These are phyloP conservation scores for Colletotrichum cordylinicola DNA, from an alignment of 2,329 filamentous ascomycete genomes.

Conservation along the genomic window DNA sequence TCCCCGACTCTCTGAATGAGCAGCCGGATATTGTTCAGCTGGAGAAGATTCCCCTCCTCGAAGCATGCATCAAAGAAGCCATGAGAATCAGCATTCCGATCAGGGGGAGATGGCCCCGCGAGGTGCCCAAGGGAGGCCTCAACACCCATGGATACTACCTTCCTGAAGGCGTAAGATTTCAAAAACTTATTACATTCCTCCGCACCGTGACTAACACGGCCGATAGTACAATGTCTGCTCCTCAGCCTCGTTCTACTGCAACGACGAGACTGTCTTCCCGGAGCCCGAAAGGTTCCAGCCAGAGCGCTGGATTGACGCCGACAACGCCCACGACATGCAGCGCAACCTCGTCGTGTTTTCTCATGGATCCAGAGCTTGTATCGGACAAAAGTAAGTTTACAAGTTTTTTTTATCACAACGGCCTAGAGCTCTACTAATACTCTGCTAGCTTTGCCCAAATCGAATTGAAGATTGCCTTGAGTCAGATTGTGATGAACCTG, in stretches of 20 bases:
- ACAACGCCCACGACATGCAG: neutral
- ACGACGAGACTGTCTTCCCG: neutral
- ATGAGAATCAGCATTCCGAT: neutral
- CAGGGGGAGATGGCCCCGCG: neutral
- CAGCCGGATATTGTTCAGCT: neutral
- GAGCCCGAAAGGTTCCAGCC: neutral
- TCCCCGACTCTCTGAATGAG: neutral
- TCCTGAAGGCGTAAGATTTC: neutral
- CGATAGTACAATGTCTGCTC: neutral
- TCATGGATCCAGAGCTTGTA: neutral
- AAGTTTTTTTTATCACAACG: neutral
- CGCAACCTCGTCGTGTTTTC: neutral
- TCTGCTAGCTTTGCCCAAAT: neutral
- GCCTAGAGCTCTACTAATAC: neutral
- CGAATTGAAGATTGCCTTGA: neutral
- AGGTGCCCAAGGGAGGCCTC: neutral
- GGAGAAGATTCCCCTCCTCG: neutral
- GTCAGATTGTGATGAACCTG: neutral
- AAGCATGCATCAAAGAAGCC: neutral
- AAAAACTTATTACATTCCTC: neutral
- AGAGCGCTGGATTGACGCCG: neutral
- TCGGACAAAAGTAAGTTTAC: neutral
- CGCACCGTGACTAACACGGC: neutral
- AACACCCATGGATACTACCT: neutral
- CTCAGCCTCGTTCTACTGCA: neutral